Percentiles rank a stretch among this genome's conserved stretches.
These are phyloP conservation scores for Solanum paucissectum DNA, from an alignment of 257 asterid species.

Conservation along the genomic window DNA sequence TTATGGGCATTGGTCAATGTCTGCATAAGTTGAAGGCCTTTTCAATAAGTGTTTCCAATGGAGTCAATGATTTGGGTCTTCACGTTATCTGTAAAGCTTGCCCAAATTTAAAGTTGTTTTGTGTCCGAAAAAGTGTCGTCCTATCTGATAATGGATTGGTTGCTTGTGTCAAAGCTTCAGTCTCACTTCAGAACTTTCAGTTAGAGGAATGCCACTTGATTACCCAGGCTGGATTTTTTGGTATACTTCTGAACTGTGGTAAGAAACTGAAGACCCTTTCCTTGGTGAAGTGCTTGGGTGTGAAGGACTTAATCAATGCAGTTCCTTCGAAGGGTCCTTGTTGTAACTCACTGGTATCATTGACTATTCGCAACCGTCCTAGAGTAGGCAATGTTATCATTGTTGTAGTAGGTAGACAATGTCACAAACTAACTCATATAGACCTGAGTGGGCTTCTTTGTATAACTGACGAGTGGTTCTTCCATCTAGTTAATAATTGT, in stretches of 20 bases:
- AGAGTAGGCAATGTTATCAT: constrained; percentile 46
- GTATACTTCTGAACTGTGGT: constrained; percentile 42
- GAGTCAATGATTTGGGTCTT: constrained; percentile 59
- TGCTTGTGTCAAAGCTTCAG: constrained; percentile 41
- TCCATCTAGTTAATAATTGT: constrained; percentile 39
- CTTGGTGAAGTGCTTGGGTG: constrained; percentile 58
- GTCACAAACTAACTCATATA: constrained; percentile 44
- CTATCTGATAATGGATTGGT: constrained; percentile 63
- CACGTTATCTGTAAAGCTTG: constrained; percentile 56
- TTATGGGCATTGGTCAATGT: constrained; percentile 80
- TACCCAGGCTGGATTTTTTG: constrained; percentile 50
- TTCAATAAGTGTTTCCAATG: constrained; percentile 47
- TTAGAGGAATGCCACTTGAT: constrained; percentile 68
- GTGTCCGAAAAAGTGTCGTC: constrained; percentile 40
- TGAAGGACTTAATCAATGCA: constrained; percentile 29
- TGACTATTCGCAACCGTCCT: constrained; percentile 56
- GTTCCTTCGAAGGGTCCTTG: constrained; percentile 23
- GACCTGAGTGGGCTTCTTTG: constrained; percentile 40
- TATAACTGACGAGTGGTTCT: constrained; percentile 49
- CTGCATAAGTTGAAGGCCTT: constrained; percentile 58
- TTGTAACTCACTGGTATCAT: constrained; percentile 32
- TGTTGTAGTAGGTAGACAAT: constrained; percentile 32
- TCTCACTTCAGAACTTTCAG: constrained; percentile 46
- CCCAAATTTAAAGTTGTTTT: constrained; percentile 43
- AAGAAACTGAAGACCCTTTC: constrained; percentile 50